phyloP scores from a whole-genome alignment of 345 rosid species.

The Carallia brachiata region DNA sequence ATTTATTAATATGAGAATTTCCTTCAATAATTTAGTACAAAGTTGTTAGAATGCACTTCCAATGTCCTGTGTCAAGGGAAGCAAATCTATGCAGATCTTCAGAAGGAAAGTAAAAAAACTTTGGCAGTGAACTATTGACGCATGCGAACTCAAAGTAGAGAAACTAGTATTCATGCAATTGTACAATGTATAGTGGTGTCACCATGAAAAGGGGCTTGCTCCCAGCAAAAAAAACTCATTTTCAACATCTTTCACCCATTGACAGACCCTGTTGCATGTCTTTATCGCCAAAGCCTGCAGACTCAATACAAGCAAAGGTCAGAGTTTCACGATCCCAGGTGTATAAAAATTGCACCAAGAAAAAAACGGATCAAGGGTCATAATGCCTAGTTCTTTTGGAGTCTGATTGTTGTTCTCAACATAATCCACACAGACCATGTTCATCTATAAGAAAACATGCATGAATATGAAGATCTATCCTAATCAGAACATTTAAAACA shows the following conservation, averaged over 20 bases:
- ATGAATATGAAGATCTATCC: too few relatives aligned
- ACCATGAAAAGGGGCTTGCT: constrained; percentile 98
- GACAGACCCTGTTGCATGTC: constrained; percentile 85
- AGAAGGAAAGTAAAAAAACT: background rate
- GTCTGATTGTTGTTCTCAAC: background rate
- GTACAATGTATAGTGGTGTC: constrained; percentile 29
- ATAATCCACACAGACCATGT: too few relatives aligned
- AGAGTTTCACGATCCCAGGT: background rate
- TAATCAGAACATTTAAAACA: background rate
- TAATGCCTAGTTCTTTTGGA: background rate
- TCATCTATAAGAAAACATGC: too few relatives aligned
- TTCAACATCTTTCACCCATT: constrained; percentile 93
- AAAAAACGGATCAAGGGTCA: background rate
- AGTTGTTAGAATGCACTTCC: too few relatives aligned
- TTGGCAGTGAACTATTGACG: background rate
- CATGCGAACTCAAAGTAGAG: background rate
- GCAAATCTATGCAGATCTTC: constrained; percentile 3
- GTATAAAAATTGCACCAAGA: background rate
- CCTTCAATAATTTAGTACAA: too few relatives aligned
- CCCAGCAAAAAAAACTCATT: constrained; percentile 93
- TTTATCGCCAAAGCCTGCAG: constrained; percentile 81
- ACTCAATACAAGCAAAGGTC: constrained; percentile 2
- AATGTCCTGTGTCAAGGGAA: background rate
- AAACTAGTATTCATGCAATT: constrained; percentile 28
- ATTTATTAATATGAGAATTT: too few relatives aligned